Percentiles rank a stretch among this genome's conserved stretches.
phyloP scores from a whole-genome alignment of 2,329 filamentous ascomycete species.

The Exophiala sp. region DNA sequence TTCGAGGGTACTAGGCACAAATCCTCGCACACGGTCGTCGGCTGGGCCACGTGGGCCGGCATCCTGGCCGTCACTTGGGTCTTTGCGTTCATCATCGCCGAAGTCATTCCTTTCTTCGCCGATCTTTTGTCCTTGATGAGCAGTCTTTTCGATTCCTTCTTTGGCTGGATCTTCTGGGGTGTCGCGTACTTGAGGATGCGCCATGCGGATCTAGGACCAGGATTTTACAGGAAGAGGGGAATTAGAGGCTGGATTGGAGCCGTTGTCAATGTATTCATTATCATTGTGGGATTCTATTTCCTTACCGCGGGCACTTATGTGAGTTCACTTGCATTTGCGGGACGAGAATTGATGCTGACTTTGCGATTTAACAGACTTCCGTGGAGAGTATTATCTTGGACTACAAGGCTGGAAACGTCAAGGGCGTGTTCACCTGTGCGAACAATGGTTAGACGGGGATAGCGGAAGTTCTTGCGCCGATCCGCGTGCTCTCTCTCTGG shows the following conservation, averaged over 20 bases:
- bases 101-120: slow-evolving; percentile 90
- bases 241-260: slow-evolving; percentile 42
- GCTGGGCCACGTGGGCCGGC: slow-evolving; percentile 73
- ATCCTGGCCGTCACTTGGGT: slow-evolving; percentile 73
- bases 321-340: slow-evolving; percentile 26
- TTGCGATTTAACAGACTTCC: slow-evolving; percentile 35
- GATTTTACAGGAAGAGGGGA: slow-evolving; percentile 41
- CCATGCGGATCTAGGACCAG: slow-evolving; percentile 38
- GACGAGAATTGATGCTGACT: background rate
- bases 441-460: slow-evolving; percentile 34
- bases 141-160: slow-evolving; percentile 76
- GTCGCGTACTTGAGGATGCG: slow-evolving; percentile 46
- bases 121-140: slow-evolving; percentile 58
- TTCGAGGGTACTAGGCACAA: slow-evolving; percentile 79
- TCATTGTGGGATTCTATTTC: slow-evolving; percentile 74
- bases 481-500: no score
- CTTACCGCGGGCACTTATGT: slow-evolving; percentile 76
- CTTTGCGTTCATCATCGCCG: slow-evolving; percentile 86
- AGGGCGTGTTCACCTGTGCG: slow-evolving; percentile 70
- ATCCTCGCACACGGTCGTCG: slow-evolving; percentile 72
- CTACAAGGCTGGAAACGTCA: slow-evolving; percentile 62
- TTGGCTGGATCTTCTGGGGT: slow-evolving; percentile 83
- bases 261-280: slow-evolving; percentile 67
- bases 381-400: slow-evolving; percentile 57
- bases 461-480: no score